Evolutionary conservation across 495 filamentous ascomycete genomes (phyloP).

Genomic region (Hypoxylon crocopeplum): DNA sequence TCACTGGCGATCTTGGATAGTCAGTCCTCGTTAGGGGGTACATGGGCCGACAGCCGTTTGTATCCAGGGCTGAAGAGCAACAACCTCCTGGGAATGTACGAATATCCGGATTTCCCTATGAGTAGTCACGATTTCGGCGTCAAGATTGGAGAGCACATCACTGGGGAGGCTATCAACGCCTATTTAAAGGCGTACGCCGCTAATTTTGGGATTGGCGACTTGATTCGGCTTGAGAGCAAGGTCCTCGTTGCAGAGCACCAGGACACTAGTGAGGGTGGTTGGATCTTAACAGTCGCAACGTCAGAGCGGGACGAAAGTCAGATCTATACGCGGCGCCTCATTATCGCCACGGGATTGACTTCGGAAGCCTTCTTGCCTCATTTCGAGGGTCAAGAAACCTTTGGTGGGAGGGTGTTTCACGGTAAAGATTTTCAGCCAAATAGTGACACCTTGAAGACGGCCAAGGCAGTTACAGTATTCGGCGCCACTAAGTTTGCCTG

Average conservation of each 20-base stretch:
- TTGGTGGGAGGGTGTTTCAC: conserved; percentile 67
- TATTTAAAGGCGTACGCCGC: conserved; percentile 72
- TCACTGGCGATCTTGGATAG: conserved; percentile 6
- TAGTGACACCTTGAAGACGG: conserved; percentile 39
- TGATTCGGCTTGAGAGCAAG: conserved; percentile 59
- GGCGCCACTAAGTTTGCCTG: conserved; percentile 79
- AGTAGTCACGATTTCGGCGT: conserved; percentile 65
- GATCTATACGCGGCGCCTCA: conserved; percentile 41
- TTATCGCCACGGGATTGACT: conserved; percentile 48
- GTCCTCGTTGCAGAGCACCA: conserved; percentile 61
- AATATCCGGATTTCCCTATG: conserved; percentile 80
- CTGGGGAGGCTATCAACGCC: conserved; percentile 66
- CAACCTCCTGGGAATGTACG: conserved; percentile 68
- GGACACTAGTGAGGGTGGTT: conserved; percentile 42
- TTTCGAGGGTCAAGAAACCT: conserved; percentile 46
- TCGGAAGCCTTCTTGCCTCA: conserved; percentile 49
- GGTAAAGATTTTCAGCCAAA: conserved; percentile 58
- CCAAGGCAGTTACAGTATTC: conserved; percentile 62
- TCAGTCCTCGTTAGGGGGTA: conserved; percentile 1
- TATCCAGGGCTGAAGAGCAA: conserved; percentile 64
- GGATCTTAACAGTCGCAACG: conserved; percentile 46
- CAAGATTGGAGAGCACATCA: conserved; percentile 69
- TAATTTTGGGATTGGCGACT: conserved; percentile 60
- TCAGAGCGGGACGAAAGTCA: conserved; percentile 7
- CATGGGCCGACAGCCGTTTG: conserved; percentile 7